Percentiles rank a stretch among this genome's conserved stretches.
phyloP scores from a whole-genome alignment of 805 yeast genomes.

The Candida germanica region DNA sequence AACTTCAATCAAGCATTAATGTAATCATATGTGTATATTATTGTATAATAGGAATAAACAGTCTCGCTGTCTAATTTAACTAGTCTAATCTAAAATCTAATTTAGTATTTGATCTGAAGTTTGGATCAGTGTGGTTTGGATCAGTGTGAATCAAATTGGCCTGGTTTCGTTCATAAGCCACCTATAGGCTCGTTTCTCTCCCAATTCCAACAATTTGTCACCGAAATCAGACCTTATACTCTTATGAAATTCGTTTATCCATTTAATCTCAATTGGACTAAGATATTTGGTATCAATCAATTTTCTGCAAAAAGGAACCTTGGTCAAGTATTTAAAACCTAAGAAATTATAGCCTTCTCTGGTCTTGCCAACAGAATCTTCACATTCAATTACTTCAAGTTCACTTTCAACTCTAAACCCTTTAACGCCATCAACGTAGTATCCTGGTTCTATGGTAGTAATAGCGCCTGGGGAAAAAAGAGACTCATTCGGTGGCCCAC shows the following conservation, averaged over 20 bases:
- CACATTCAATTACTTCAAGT: slow-evolving; percentile 51
- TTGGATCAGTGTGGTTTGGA: neutral
- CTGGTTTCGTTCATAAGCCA: slow-evolving; percentile 74
- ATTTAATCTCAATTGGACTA: slow-evolving; percentile 26
- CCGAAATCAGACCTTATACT: slow-evolving; percentile 31
- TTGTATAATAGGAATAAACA: slow-evolving; percentile 9
- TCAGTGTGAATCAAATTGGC: slow-evolving; percentile 24
- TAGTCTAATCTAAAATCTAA: neutral
- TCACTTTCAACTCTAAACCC: slow-evolving; percentile 92
- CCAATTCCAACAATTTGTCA: slow-evolving; percentile 45
- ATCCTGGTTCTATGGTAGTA: slow-evolving; percentile 92
- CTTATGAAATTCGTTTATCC: slow-evolving; percentile 41
- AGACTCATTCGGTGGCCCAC: slow-evolving; percentile 48
- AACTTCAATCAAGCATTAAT: slow-evolving; percentile 16
- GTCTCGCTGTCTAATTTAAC: too few species aligned
- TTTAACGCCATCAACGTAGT: slow-evolving; percentile 81
- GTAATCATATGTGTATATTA: slow-evolving; percentile 7
- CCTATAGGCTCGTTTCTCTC: slow-evolving; percentile 55
- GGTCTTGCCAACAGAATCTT: slow-evolving; percentile 36
- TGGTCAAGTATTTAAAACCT: slow-evolving; percentile 40
- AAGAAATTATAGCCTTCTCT: slow-evolving; percentile 28
- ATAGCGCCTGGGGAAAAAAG: slow-evolving; percentile 59
- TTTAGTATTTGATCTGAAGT: too few species aligned
- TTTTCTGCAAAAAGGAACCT: slow-evolving; percentile 50
- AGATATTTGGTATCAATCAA: slow-evolving; percentile 33